A percentile compares a stretch with the other conserved stretches of the same genome.
These are phyloP conservation scores for Russula griseocarnosa DNA, from an alignment of 768 basidiomycete genomes.

Conservation along the genomic window DNA sequence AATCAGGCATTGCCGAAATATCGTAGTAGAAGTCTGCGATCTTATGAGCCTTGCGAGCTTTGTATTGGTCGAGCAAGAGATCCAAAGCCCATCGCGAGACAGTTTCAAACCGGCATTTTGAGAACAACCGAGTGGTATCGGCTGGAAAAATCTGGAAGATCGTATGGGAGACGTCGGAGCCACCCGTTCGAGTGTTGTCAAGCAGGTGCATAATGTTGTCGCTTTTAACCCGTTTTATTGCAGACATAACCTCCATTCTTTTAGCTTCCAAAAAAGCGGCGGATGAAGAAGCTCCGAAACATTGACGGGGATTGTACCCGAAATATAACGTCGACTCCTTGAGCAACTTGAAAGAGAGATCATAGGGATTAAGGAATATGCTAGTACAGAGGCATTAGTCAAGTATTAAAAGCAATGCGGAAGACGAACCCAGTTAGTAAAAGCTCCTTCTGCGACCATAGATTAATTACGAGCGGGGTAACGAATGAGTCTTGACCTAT, in stretches of 20 bases:
- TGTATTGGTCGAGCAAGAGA: background rate
- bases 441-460: background rate
- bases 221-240: background rate
- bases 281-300: background rate
- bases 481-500: background rate
- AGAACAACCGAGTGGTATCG: background rate
- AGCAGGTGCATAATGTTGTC: background rate
- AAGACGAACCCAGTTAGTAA: background rate
- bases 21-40: background rate
- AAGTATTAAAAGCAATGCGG: background rate
- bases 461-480: background rate
- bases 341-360: background rate
- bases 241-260: too few species aligned
- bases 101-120: background rate
- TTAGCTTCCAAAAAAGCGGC: accelerated
- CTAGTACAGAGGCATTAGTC: background rate
- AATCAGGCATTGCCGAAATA: accelerated
- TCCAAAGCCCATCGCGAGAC: background rate
- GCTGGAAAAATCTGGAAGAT: background rate
- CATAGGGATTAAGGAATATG: background rate
- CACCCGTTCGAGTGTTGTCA: background rate
- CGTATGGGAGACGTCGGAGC: background rate
- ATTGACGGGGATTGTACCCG: background rate
- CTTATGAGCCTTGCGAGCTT: background rate
- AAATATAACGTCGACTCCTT: background rate